Evolutionary conservation across 768 basidiomycete species (phyloP).

Genomic region (Lyophyllum shimeji): DNA sequence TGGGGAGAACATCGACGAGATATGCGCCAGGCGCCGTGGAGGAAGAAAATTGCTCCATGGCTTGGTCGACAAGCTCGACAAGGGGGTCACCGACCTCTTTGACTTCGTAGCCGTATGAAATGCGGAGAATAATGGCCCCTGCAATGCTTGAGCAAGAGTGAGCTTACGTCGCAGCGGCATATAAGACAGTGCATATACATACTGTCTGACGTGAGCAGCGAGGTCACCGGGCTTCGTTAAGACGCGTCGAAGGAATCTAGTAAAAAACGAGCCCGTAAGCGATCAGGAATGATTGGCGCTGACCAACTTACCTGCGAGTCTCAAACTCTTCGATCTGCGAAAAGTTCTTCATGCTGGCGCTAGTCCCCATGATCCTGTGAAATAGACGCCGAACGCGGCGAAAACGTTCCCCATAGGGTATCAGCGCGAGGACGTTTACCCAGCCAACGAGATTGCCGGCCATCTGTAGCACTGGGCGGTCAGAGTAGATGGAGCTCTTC

Average conservation of each 20-base stretch:
- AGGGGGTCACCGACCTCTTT: conserved; percentile 51
- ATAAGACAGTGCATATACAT: conserved; percentile 22
- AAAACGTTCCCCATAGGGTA: conserved; percentile 34
- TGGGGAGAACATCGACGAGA: conserved; percentile 51
- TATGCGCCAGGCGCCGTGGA: conserved; percentile 52
- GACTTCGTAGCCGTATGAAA: conserved; percentile 55
- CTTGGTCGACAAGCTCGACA: conserved; percentile 50
- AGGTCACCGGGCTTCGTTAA: conserved; percentile 48
- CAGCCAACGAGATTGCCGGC: conserved; percentile 31
- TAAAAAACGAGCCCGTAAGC: too few species aligned
- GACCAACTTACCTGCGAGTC: too few species aligned
- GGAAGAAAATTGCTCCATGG: conserved; percentile 54
- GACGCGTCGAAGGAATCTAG: conserved; percentile 46
- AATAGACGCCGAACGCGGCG: conserved; percentile 53
- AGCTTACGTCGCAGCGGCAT: background rate
- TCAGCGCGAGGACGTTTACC: conserved; percentile 54
- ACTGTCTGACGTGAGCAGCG: conserved; percentile 47
- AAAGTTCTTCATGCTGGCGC: conserved; percentile 41
- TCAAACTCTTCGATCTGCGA: conserved; percentile 44
- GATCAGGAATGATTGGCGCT: too few species aligned
- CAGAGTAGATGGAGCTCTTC: conserved; percentile 20
- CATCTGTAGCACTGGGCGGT: conserved; percentile 20
- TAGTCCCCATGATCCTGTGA: conserved; percentile 49
- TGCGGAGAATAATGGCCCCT: conserved; percentile 52
- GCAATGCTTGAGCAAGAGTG: conserved; percentile 34